Evolutionary conservation across 1,284 basidiomycete species (phyloP).

Genomic region (Leccinum fallax): DNA sequence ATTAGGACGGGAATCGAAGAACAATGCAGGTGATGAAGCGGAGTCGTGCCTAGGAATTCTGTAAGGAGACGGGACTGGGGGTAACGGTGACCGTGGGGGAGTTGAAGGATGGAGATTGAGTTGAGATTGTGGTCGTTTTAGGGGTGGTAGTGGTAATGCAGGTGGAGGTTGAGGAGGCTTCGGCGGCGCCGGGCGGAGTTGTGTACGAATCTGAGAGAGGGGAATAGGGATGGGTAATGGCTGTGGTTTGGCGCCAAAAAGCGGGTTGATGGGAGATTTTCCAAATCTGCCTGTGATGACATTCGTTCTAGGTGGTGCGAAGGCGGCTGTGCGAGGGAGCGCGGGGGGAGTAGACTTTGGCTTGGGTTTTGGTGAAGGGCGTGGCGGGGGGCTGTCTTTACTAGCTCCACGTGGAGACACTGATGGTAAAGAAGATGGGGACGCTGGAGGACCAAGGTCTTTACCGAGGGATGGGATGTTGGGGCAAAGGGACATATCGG

Average conservation of each 20-base stretch:
- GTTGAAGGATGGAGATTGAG: constrained; percentile 8
- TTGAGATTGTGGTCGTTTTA: constrained; percentile 20
- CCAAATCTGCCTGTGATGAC: constrained; percentile 29
- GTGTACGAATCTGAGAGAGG: constrained; percentile 32
- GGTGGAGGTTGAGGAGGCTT: constrained; percentile 22
- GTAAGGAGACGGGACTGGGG: constrained; percentile 14
- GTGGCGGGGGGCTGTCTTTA: constrained; percentile 22
- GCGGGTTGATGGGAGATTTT: constrained; percentile 29
- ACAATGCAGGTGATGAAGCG: constrained; percentile 1
- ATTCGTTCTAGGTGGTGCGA: constrained; percentile 22
- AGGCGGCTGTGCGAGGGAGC: constrained; percentile 6
- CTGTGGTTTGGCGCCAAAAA: constrained; percentile 27
- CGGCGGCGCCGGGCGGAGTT: constrained; percentile 33
- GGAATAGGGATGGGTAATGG: constrained; percentile 34
- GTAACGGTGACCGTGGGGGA: constrained; percentile 10
- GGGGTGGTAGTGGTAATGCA: constrained; percentile 23
- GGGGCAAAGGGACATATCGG: constrained; percentile 12
- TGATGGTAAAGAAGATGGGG: constrained; percentile 4
- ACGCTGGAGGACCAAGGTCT: constrained; percentile 9
- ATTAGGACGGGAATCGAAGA: constrained; percentile 11
- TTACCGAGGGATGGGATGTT: constrained; percentile 13
- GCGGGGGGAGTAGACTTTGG: constrained; percentile 17
- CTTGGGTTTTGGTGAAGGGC: constrained; percentile 27
- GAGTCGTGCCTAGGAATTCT: constrained; percentile 1
- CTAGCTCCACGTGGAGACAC: constrained; percentile 9